Percentiles rank a stretch among this genome's conserved stretches.
Evolutionary conservation across 2,329 filamentous ascomycete species (phyloP).

Genomic region (Verticillium albo-atrum): DNA sequence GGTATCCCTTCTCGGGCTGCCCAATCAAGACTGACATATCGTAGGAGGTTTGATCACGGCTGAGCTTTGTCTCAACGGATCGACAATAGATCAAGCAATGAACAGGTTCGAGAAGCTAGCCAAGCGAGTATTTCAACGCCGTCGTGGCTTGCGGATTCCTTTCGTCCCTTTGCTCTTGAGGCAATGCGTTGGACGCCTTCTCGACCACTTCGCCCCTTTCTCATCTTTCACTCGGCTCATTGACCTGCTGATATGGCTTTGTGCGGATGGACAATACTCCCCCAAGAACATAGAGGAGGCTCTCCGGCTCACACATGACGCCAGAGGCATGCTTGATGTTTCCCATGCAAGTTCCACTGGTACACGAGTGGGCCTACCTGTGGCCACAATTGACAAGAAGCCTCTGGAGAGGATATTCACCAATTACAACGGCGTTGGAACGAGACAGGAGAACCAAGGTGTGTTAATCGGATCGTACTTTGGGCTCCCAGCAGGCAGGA

Average conservation of each 20-base stretch:
- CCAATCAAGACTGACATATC: not conserved
- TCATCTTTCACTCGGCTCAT: not conserved
- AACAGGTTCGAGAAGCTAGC: not conserved
- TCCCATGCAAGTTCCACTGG: not conserved
- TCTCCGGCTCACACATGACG: not conserved
- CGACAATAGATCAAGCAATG: conserved; percentile 2
- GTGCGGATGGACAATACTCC: not conserved
- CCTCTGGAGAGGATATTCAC: conserved; percentile 3
- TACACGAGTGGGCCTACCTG: not conserved
- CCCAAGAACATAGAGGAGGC: conserved; percentile 2
- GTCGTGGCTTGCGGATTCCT: not conserved
- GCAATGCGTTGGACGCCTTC: not conserved
- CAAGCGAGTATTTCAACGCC: not conserved
- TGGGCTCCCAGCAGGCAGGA: not conserved
- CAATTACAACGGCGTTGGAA: conserved; percentile 2
- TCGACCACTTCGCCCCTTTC: not conserved
- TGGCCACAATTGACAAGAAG: conserved; percentile 2
- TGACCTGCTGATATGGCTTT: not conserved
- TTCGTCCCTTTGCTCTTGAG: not conserved
- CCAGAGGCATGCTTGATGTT: not conserved
- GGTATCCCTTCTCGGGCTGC: not conserved
- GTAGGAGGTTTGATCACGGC: not conserved
- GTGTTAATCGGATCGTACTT: not conserved
- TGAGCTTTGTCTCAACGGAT: conserved; percentile 1
- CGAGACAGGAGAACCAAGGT: not conserved